Base-by-base conservation (phyloP, 2,329 filamentous ascomycete genomes). In the Pseudopyricularia javanii region DNA sequence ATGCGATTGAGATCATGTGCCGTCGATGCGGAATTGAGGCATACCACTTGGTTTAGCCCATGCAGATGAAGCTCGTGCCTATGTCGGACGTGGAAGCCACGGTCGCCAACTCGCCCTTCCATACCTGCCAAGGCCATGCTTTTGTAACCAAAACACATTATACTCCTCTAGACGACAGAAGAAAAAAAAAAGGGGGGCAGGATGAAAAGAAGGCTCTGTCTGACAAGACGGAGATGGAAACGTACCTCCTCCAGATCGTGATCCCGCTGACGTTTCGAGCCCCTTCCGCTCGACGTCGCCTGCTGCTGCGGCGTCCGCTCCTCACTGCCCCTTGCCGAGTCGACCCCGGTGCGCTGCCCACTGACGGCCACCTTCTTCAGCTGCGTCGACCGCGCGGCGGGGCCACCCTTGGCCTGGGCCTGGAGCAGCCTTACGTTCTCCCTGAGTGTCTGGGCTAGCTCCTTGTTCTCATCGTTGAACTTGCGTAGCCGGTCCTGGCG, bases 401-500 rank as follows among this genome's bases (percentile, higher is more conserved):
- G 80, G 37, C 72, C 63, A 28, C 62, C 55, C 63, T 71, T 63
- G 63, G 66, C 61, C 61, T 74, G 74, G 57, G 73, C 68, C 59
- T 81, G 74, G 60, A 78, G 76, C 53, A 72, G 71, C 60, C 82
- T 83, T 70, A 82, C 76, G 66, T 89, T 84, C 54, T 82, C 78
- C 60, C 83, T 78, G 30, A 91, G 75, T 66, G 86, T 84, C 53
- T 75, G 74, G 22, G 91, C 90, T 35, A 98, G 79, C 65, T 95
- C 89, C 64, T 88, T 88, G 71, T 97, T 96, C 70, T 97, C 93
- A 54, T 95, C 89, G 51, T 85, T 95, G 66, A 91, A 86, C 71
- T 96, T 96, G 64, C 91, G 85, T 56, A 98, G 85, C 59, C 93
- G 88, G 67, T 97, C 91, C 68, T 90, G 84, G 22, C 88, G 82